Percentiles rank a stretch among this genome's conserved stretches.
These are phyloP conservation scores for Mangifera indica DNA, from an alignment of 345 rosid species.

Conservation along the genomic window DNA sequence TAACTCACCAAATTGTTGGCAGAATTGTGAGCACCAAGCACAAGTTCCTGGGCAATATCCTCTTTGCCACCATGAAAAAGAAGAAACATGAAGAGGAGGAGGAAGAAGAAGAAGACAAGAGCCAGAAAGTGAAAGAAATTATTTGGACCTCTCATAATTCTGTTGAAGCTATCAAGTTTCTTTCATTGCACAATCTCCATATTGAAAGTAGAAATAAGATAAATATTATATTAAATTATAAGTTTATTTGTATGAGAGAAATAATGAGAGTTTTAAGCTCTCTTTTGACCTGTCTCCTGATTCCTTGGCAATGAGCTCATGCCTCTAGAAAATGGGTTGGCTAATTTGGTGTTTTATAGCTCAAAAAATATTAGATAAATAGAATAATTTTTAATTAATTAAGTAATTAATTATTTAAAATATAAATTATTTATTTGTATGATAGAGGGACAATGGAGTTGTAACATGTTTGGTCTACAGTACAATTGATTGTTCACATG, in stretches of 20 bases:
- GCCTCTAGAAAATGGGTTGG: slow-evolving; percentile 26
- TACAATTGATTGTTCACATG: too few relatives aligned
- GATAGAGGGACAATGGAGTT: too few relatives aligned
- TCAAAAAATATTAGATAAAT: too few relatives aligned
- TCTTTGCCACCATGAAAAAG: slow-evolving; percentile 7
- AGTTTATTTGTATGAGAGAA: neutral
- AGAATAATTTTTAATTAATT: too few relatives aligned
- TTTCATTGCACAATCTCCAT: too few relatives aligned
- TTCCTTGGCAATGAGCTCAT: slow-evolving; percentile 27
- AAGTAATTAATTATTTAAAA: too few relatives aligned
- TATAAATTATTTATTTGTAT: too few relatives aligned
- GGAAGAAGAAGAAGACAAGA: too few relatives aligned
- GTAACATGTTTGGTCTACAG: too few relatives aligned
- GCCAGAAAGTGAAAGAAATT: neutral
- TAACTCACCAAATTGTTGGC: slow-evolving; percentile 8
- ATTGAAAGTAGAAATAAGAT: too few relatives aligned
- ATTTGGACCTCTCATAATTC: too few relatives aligned
- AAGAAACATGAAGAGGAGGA: slow-evolving; percentile 9
- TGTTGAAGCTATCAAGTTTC: too few relatives aligned
- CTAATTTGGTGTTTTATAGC: slow-evolving; percentile 17
- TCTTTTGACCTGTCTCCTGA: slow-evolving; percentile 28
- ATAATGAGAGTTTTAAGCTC: neutral
- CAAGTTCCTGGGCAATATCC: neutral
- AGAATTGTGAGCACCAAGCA: slow-evolving; percentile 9
- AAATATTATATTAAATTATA: neutral